These are phyloP conservation scores for Eucalyptus regnans DNA, from an alignment of 345 rosid genomes.

Conservation along the genomic window DNA sequence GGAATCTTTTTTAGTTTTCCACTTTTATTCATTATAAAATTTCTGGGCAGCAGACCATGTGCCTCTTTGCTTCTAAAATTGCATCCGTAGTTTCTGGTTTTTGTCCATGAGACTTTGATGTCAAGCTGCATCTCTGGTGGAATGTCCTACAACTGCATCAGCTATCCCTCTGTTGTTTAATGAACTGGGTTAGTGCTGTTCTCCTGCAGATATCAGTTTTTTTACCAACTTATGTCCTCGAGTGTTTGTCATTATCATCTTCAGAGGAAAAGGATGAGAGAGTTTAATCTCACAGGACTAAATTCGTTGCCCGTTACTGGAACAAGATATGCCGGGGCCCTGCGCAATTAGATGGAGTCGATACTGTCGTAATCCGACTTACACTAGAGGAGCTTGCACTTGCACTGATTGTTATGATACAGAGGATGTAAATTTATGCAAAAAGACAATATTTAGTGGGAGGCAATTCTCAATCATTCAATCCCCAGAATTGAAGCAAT, in stretches of 20 bases:
- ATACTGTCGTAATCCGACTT: not conserved
- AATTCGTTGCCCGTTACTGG: not conserved
- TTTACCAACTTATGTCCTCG: not conserved
- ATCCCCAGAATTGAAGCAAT: not conserved
- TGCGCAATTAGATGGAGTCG: not conserved
- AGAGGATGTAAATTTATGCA: not conserved
- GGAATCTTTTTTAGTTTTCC: constrained; percentile 5
- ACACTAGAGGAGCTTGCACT: not conserved
- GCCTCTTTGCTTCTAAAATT: not conserved
- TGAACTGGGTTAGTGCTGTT: not conserved
- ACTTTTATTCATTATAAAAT: not conserved
- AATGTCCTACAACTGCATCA: not conserved
- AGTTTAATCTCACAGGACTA: not conserved
- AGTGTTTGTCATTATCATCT: not conserved
- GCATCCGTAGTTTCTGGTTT: not conserved
- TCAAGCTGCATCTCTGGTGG: not conserved
- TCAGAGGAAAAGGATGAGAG: not conserved
- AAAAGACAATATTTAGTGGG: not conserved
- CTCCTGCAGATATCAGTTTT: not conserved
- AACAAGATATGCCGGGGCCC: not conserved
- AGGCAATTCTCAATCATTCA: not conserved
- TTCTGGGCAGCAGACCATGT: constrained; percentile 22
- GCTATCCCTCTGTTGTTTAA: not conserved
- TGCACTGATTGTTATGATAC: not conserved
- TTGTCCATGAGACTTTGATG: not conserved